Evolutionary conservation across 2,329 filamentous ascomycete species (phyloP).

Genomic region (Fusarium nygamai): DNA sequence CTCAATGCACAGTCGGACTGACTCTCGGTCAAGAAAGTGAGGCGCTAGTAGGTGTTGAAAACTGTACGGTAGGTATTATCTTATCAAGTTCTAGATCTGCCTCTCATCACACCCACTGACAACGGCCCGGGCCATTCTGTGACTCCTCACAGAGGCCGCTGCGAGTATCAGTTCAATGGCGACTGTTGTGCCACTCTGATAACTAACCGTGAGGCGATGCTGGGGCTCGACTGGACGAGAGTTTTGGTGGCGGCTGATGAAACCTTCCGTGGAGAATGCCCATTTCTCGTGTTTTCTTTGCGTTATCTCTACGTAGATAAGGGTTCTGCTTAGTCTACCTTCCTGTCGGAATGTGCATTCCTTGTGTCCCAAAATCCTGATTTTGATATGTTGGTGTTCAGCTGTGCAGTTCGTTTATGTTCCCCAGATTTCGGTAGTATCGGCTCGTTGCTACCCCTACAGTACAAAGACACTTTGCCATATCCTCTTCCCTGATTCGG

Average conservation of each 20-base stretch:
- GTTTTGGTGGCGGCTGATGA: neutral
- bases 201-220: neutral
- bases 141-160: neutral
- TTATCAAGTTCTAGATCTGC: conserved; percentile 29
- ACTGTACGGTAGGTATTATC: conserved; percentile 2
- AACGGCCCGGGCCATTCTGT: conserved; percentile 29
- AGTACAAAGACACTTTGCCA: neutral
- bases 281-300: neutral
- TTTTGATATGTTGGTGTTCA: neutral
- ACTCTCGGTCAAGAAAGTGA: neutral
- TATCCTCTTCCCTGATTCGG: neutral
- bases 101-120: conserved; percentile 13
- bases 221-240: neutral
- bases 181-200: neutral
- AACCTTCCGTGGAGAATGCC: neutral
- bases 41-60: conserved; percentile 5
- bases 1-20: conserved; percentile 3
- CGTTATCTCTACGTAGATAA: neutral
- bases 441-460: neutral
- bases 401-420: neutral
- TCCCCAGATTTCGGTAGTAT: conserved; percentile 5
- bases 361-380: neutral
- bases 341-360: neutral
- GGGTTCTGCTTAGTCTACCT: neutral
- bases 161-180: neutral